These are phyloP conservation scores for Pythium graminicola DNA, from an alignment of 352 stramenopile species.

Conservation along the genomic window DNA sequence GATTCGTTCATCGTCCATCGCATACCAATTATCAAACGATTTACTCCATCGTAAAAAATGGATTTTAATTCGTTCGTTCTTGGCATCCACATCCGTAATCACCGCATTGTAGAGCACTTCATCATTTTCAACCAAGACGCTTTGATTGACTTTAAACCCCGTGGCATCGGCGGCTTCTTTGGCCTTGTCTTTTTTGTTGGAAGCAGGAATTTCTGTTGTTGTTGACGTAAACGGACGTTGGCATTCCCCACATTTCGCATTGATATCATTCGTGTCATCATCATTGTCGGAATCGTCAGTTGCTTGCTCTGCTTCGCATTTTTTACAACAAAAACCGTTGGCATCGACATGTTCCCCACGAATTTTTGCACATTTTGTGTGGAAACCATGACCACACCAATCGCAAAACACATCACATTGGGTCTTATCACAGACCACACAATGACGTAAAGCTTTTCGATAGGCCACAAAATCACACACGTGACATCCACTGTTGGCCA, in stretches of 20 bases:
- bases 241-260: conserved; percentile 61
- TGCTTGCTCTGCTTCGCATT: conserved; percentile 62
- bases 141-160: conserved; percentile 76
- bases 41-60: conserved; percentile 85
- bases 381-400: conserved; percentile 77
- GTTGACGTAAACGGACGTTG: conserved; percentile 44
- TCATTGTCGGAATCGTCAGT: conserved; percentile 47
- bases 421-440: conserved; percentile 48
- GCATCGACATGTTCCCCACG: conserved; percentile 45
- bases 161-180: conserved; percentile 17
- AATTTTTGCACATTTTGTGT: conserved; percentile 56
- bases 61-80: conserved; percentile 76
- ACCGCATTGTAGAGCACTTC: conserved; percentile 84
- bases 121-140: conserved; percentile 80
- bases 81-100: conserved; percentile 73
- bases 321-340: conserved; percentile 69
- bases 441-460: conserved; percentile 59
- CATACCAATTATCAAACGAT: conserved; percentile 85
- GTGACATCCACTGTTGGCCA: conserved; percentile 50
- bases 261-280: conserved; percentile 48
- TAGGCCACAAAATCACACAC: conserved; percentile 77
- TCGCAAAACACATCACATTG: conserved; percentile 80
- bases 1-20: conserved; percentile 85
- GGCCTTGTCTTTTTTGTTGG: conserved; percentile 1
- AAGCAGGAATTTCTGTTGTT: conserved; percentile 3